Base-by-base conservation (phyloP, 306 rosid species). In the Cucumis melo region DNA sequence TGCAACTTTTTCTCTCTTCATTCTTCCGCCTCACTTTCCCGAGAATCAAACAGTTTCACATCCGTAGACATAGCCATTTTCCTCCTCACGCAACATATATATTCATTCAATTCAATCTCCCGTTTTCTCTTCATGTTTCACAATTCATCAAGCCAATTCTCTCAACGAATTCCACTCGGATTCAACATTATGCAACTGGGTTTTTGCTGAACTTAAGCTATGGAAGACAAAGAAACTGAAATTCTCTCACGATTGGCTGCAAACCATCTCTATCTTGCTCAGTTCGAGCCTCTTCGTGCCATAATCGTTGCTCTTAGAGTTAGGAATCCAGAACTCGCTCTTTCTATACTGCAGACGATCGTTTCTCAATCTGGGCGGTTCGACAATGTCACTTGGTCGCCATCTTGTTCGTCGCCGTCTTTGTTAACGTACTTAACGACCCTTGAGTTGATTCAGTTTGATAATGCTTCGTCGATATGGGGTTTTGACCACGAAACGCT, bases 271-370 rank as follows among this genome's bases (percentile, higher is more conserved):
- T 83, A 78, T 81, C 88, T 93, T 3, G 96, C 92, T 29, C 94
- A 91, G 82, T 93, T 90, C 81, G 97, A 91, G 83, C 97, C 98
- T 53, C 78, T 93, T 50, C 92, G 97, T 5, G 97, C 94, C 29
- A 83, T 88, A 64, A 80, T 93, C 61, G 79, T 87, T 53, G 94
- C 92, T 6, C 95, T 91, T 74, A 89, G 96, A 16, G 79, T 88
- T 17, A 91, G 91, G 2, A 81, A 83, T 79, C 93, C 95, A 13
- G 92, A 81, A 78, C 87, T 94, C 21, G 94, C 98, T 24, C 89
- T 91, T 58, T 82, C 85, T 57, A 84, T 94, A 21, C 88, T 90
- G 24, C 98, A 94, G 75, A 86, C 98, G 46, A 83, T 91, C 38
- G 96, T 94, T 27, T 88, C 95, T 24, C 87, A 81, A 78, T 88